phyloP scores from a whole-genome alignment of 2,329 filamentous ascomycete species.

The Endoconidiophora laricicola region DNA sequence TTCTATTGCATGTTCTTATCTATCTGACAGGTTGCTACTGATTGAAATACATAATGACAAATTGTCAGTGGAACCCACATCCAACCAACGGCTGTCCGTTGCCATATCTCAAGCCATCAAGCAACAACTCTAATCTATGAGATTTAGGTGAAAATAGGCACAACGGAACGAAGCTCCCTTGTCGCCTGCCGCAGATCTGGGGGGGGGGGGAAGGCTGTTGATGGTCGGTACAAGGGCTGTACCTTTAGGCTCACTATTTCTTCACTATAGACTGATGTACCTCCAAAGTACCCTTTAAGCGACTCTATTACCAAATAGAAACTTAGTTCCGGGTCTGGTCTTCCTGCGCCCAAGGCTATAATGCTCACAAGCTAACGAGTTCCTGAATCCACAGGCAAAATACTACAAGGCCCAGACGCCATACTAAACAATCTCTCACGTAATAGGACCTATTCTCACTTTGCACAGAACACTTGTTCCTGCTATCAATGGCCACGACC shows the following conservation, averaged over 20 bases:
- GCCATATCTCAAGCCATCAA: slow-evolving; percentile 4
- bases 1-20: slow-evolving; percentile 6
- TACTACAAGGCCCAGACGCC: background rate
- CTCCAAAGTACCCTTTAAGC: background rate
- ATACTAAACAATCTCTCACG: background rate
- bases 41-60: slow-evolving; percentile 13
- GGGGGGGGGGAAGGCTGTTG: background rate
- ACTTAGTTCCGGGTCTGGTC: background rate
- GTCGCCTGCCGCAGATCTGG: background rate
- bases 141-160: too few species aligned
- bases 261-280: slow-evolving; percentile 1
- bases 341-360: background rate
- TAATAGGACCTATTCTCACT: too few species aligned
- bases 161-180: background rate
- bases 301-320: slow-evolving; percentile 9
- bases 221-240: background rate
- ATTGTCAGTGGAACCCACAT: slow-evolving; percentile 4
- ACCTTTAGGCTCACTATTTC: background rate
- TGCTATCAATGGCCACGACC: too few species aligned
- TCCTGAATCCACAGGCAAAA: too few species aligned
- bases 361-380: background rate
- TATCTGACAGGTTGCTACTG: slow-evolving; percentile 3
- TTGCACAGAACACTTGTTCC: too few species aligned
- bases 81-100: slow-evolving; percentile 5
- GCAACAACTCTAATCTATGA: slow-evolving; percentile 2